Evolutionary conservation across 805 yeast genomes (phyloP).

Genomic region (Kodamaea restingae): DNA sequence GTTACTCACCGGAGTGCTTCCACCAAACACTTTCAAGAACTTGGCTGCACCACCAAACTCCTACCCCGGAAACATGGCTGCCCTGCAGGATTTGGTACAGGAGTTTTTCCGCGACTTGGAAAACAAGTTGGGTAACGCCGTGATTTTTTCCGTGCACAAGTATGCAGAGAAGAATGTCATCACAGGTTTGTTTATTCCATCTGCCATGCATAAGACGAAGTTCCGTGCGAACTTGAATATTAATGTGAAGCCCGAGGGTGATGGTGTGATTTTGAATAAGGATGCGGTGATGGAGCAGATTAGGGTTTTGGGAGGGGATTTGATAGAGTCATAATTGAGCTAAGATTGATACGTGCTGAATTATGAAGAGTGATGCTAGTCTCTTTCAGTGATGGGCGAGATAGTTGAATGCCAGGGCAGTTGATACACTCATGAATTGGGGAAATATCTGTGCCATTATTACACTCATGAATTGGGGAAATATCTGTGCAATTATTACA

Average conservation of each 20-base stretch:
- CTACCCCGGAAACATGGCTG: slow-evolving; percentile 43
- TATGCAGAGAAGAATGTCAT: slow-evolving; percentile 57
- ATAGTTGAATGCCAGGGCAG: too few relatives aligned
- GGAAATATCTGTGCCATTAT: too few relatives aligned
- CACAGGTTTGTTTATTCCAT: slow-evolving; percentile 79
- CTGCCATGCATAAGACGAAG: slow-evolving; percentile 52
- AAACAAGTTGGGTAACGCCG: slow-evolving; percentile 58
- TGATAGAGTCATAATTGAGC: slow-evolving; percentile 40
- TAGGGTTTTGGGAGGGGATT: slow-evolving; percentile 61
- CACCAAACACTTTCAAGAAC: slow-evolving; percentile 57
- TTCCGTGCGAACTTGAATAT: slow-evolving; percentile 79
- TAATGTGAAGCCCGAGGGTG: slow-evolving; percentile 57
- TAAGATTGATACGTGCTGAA: too few relatives aligned
- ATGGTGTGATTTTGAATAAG: slow-evolving; percentile 58
- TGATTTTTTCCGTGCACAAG: slow-evolving; percentile 64
- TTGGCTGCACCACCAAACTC: slow-evolving; percentile 41
- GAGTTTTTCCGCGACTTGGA: slow-evolving; percentile 59
- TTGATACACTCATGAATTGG: too few relatives aligned
- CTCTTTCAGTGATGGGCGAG: too few relatives aligned
- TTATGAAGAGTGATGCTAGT: too few relatives aligned
- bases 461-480: too few relatives aligned
- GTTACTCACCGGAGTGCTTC: slow-evolving; percentile 51
- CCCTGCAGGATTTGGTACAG: slow-evolving; percentile 57
- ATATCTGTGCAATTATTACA: too few relatives aligned
- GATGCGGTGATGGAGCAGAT: slow-evolving; percentile 75